Evolutionary conservation across 345 rosid species (phyloP), one percentile per base, ranked within the genome.

Genomic region (Physaria fendleri): DNA sequence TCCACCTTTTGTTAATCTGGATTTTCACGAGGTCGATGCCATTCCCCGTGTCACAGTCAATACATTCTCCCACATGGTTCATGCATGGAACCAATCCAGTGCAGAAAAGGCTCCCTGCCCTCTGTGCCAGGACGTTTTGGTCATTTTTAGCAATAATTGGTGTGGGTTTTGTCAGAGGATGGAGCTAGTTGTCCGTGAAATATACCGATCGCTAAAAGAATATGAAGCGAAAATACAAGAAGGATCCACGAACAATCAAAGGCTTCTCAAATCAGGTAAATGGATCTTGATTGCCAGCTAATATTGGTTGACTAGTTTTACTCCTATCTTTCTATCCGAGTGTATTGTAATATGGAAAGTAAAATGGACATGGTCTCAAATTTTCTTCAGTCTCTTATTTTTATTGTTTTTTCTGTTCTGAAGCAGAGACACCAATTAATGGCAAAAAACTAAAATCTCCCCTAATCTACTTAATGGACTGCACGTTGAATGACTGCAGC

Each of bases 161-260:
- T 88, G 97, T 74, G 98, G 91, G 17, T 88, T 92, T 77, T 92
- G 98, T 71, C 95, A 82, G 77, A 82, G 95, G 81, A 88, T 84
- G 95, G 97, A 82, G 64, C 80, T 86, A 65, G 84, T 80, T 72
- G 82, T 88, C 60, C 82, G 91, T 65, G 98, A 88, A 77, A 89
- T 83, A 20, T 76, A 78, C 74, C 79, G 82, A 52, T 81, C 93
- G 32, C 55, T 86, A 48, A 81, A 72, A 54, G 87, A 82, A 47
- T 75, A 76, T 62, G 63, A 70, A 68, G 71, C 46, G 34, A 43
- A 75, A 63, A 59, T 76, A 62, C 74, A 80, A 62, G 50, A 62
- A 59, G 76, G 61, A 63, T 74, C 77, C 54, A 54, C 41, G 59
- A 62, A 72, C 56, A 76, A 41, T 40, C 71, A 79, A 76, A 53